Evolutionary conservation across 495 filamentous ascomycete species (phyloP), one percentile per base, ranked within the genome.

Genomic region (Xylaria nigripes): DNA sequence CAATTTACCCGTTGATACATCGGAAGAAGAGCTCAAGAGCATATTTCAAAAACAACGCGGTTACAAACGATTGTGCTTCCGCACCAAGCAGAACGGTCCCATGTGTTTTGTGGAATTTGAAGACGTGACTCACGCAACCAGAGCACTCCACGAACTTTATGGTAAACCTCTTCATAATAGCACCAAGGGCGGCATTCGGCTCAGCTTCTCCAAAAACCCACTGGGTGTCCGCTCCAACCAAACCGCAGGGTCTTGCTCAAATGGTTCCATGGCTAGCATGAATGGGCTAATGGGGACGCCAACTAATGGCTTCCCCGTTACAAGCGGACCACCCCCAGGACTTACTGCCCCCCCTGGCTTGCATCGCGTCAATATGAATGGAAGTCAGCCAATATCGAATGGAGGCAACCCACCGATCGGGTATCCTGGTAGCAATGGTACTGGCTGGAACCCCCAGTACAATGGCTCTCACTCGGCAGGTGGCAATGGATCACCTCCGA

Each of bases 51-150:
- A 92, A 68, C 88, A 94, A 60, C 87, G 91, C 30, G 93, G 93
- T 15, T 98, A 97, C 69, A 98, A 95, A 73, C 79, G 93, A 34
- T 83, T 98, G 4, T 96, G 90, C 63, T 95, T 96, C 73, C 82
- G 94, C n/a, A 95, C 92, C 48, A 98, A 98, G 71, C 87, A 91
- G 58, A 95, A 97, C 62, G 94, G 94, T 0, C 93, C 94, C 12
- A 97, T 97, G 94, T 97, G 93, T 63, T 97, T 97, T 62, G 93
- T 98, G 38, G 94, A 98, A 68, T 98, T 97, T 65, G 93, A 97
- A 61, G 91, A 98, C 65, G 82, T 96, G 40, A 85, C 86, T 21
- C 93, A 90, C 64, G 93, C 93, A 7, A 96, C 93, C 51, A 95
- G 94, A 66, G 86, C 92, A 0, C 76, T 97, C 8, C 87, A 92